A percentile compares a stretch with the other conserved stretches of the same genome.
Evolutionary conservation across 1,139 yeast genomes (phyloP).

Genomic region (Chernovozyma sophiae-reginae): DNA sequence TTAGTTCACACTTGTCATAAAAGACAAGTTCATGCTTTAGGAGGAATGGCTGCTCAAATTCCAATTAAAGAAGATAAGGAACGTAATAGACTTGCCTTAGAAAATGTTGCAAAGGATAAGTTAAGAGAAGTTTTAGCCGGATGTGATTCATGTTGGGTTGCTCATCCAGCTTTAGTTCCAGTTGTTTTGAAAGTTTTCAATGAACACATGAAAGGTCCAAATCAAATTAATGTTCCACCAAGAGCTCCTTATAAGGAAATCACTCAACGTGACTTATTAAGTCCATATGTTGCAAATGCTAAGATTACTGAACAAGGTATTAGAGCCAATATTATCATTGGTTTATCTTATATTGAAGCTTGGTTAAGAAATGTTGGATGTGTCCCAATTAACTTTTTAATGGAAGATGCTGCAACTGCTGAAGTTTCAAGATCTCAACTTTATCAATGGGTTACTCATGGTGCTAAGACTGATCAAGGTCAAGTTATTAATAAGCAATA

Average conservation of each 20-base stretch:
- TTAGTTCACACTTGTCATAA: constrained; percentile 69
- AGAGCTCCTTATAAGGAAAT: constrained; percentile 43
- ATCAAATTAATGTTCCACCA: constrained; percentile 67
- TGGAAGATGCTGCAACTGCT: constrained; percentile 89
- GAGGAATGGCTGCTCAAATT: constrained; percentile 84
- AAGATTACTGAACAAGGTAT: constrained; percentile 68
- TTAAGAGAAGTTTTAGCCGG: constrained; percentile 72
- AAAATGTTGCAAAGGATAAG: constrained; percentile 68
- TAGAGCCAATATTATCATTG: constrained; percentile 66
- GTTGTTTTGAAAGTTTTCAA: constrained; percentile 74
- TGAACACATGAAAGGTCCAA: constrained; percentile 80
- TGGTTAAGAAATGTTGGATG: constrained; percentile 80
- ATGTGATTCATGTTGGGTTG: constrained; percentile 82
- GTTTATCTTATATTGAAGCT: constrained; percentile 75
- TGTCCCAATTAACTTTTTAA: constrained; percentile 76
- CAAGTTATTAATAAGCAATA: constrained; percentile 55
- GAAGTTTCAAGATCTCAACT: constrained; percentile 80
- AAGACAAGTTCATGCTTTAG: constrained; percentile 77
- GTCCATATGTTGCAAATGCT: constrained; percentile 65
- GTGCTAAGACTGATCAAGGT: constrained; percentile 59
- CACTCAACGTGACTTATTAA: constrained; percentile 64
- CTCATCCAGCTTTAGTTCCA: constrained; percentile 74
- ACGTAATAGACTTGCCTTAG: constrained; percentile 65
- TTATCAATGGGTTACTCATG: constrained; percentile 83
- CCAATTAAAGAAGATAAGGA: constrained; percentile 67